Evolutionary conservation across 768 basidiomycete genomes (phyloP).

Genomic region (Polyporus arcularius): DNA sequence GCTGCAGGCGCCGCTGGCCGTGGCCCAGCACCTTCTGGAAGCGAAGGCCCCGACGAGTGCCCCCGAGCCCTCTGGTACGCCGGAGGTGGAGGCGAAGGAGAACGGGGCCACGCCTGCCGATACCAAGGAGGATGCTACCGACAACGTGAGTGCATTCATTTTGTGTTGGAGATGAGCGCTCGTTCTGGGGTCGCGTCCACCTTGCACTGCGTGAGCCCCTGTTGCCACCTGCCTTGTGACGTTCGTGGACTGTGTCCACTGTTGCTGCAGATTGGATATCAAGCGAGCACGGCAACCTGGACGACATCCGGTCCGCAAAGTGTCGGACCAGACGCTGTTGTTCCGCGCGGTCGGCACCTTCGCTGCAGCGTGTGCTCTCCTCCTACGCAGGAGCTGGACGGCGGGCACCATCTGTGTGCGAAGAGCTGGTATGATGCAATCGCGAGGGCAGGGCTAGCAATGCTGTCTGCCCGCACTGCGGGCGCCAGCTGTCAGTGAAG

Average conservation of each 20-base stretch:
- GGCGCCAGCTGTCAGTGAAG: constrained; percentile 9
- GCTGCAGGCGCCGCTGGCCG: constrained; percentile 58
- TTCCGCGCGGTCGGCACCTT: too few species aligned
- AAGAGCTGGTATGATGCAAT: neutral
- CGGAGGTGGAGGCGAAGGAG: constrained; percentile 21
- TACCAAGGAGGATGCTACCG: constrained; percentile 18
- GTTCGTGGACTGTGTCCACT: too few species aligned
- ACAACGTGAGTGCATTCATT: constrained; percentile 21
- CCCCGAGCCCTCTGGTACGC: constrained; percentile 14
- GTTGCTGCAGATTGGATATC: too few species aligned
- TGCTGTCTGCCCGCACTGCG: neutral
- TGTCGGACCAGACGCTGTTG: too few species aligned
- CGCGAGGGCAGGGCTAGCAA: neutral
- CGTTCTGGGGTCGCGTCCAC: neutral
- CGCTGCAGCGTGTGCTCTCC: too few species aligned
- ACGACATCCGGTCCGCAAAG: too few species aligned
- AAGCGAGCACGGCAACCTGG: too few species aligned
- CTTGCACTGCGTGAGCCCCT: neutral
- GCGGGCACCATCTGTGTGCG: neutral
- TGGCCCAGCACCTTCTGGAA: constrained; percentile 62
- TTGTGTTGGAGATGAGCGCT: neutral
- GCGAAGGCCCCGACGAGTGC: constrained; percentile 24
- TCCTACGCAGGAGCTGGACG: too few species aligned
- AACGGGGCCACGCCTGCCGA: constrained; percentile 20
- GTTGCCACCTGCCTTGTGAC: neutral